Evolutionary conservation across 345 rosid genomes (phyloP), one percentile per base, ranked within the genome.

Genomic region (Aegle marmelos): DNA sequence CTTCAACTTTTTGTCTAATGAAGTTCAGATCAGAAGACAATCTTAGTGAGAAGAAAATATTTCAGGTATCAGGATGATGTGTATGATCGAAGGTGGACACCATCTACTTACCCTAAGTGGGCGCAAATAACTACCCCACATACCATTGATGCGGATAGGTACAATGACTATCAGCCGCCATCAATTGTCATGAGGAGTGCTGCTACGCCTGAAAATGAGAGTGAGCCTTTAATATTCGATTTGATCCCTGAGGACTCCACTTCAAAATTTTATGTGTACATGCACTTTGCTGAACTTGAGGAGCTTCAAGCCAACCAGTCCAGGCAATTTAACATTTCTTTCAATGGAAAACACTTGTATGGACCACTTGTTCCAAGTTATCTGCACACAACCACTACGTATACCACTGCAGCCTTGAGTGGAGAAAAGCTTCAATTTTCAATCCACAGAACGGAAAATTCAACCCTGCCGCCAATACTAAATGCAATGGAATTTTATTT

Each of bases 211-310:
- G 62, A 13, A 34, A 63, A 24, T 37, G 37, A 65, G 1, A 53
- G 68, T 3, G 83, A 72, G 22, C 77, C 89, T n/a, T 19, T 91
- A 64, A 59, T 63, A 21, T 53, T 91, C 67, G 34, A 8, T 1
- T 69, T 88, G 74, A n/a, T 45, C 11, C 17, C 59, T 0, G 80
- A 64, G 1, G 83, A 85, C 78, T 37, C 84, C 1, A 70, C 82
- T 31, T 77, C 60, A 4, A 79, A 81, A 16, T 80, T 87, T 41
- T 88, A 82, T 53, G 78, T 85, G 22, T 91, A 77, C 86, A 48
- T 86, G 84, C 83, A 91, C 79, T 86, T 89, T 58, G 84, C 90
- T 11, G 91, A 91, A 76, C 67, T 91, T 68, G 83, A 83, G 45
- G 74, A 24, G 76, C 85, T 85, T 64, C 36, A 30, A 9, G 81